Base-by-base conservation (phyloP, 2,329 filamentous ascomycete species). In the Fusarium sp. region DNA sequence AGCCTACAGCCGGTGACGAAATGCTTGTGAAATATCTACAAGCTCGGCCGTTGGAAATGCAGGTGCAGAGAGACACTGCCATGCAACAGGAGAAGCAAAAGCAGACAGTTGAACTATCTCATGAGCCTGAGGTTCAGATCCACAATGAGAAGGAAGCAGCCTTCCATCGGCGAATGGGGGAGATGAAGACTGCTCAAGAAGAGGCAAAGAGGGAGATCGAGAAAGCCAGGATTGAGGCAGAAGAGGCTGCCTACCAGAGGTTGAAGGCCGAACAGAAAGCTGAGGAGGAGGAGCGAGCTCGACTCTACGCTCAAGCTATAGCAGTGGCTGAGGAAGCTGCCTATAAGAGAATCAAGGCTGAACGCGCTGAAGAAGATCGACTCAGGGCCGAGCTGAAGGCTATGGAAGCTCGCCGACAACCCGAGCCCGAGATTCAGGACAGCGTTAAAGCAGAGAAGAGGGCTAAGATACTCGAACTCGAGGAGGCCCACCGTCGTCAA, bases 31-130 rank as follows among this genome's bases (percentile, higher is more conserved):
- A 35, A 35, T 6, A 14, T 35, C 33, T 29, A 9, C 29, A 29
- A 9, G 29, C 8, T 9, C 7, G 27, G 27, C 6, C 6, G 27
- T 8, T 29, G 35, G 35, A 38, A 38, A 38, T 16, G 35, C 36
- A 38, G 29, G 9, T 1, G 1, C 29, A 10, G 29, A 29, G 29
- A 4, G 29, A 29, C 2, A 29, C 0, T 29, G 9, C 29, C 29
- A 29, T 29, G 29, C 29, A 29, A 3, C 29, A 29, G 1, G 29
- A 29, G 29, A 29, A 29, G 29, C 29, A 9, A 29, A 29, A 29
- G n/a, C 1, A 20, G 5, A 0, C 10, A 42, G 38, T 13, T 1
- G 1, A 31, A 10, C 8, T 31, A 31, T 1, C 29, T 42, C 5
- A 20, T 42, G n/a, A 11, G 2, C n/a, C 10, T 25, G 20, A 47